Evolutionary conservation across 2,329 filamentous ascomycete species (phyloP), one percentile per base, ranked within the genome.

Genomic region (Metarhizium humberi): DNA sequence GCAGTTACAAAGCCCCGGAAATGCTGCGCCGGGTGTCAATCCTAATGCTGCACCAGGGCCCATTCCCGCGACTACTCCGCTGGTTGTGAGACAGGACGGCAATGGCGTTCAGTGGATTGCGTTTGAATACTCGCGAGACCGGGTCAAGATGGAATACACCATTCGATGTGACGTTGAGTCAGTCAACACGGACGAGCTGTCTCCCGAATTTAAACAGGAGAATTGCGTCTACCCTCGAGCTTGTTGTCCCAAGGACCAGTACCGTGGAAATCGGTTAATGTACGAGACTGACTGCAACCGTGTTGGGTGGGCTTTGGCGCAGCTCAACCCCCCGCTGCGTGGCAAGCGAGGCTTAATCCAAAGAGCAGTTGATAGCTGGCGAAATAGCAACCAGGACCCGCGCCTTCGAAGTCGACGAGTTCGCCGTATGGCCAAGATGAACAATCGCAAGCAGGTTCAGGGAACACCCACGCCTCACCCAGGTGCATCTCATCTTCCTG

Each of bases 231-330:
- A 97, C 68, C 94, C 94, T 3, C 84, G 94, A 57, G 94, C 94
- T 4, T 96, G 92, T 77, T 95, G 91, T 71, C 83, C 85, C 62
- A 97, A 97, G 73, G 92, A 97, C 57, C 88, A 95, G 69, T 99
- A 99, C 77, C 87, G 92, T 57, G 94, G 94, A 58, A 99, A 99
- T 70, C 87, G 94, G 16, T 76, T 96, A 62, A 88, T 94, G 63
- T 99, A 99, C 71, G 94, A 99, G 76, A 96, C 90, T 16, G 94
- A 99, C 74, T 99, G 94, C 79, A 99, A 99, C 74, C 90, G 91
- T 0, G 94, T 99, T n/a, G 94, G 94, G n/a, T 99, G 94, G 94
- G 92, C 92, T 13, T 75, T 99, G 62, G 94, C 94, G 2, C 88
- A 97, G 67, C 76, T 99, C 54, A 99, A 99, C 70, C 86, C 91